Evolutionary conservation across 345 rosid genomes (phyloP).

Genomic region (Chamaenerion angustifolium): DNA sequence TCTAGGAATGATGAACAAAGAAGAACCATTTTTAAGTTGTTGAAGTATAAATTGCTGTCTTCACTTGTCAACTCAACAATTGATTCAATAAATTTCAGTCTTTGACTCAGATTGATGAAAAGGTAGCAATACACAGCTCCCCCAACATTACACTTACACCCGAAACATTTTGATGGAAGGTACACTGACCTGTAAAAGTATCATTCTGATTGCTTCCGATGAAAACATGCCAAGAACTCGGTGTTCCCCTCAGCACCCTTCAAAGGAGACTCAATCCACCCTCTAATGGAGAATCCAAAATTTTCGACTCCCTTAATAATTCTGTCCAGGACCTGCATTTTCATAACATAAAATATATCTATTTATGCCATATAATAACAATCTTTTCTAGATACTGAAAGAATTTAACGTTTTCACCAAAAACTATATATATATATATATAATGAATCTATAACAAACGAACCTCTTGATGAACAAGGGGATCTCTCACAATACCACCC

Average conservation of each 20-base stretch:
- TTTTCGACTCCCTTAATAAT: slow-evolving; percentile 62
- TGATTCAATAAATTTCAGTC: no score
- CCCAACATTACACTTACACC: no score
- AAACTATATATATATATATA: not conserved
- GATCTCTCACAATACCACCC: slow-evolving; percentile 96
- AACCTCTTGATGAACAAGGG: slow-evolving; percentile 81
- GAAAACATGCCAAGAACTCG: slow-evolving; percentile 74
- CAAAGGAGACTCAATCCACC: slow-evolving; percentile 79
- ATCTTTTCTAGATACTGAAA: no score
- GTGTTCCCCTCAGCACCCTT: slow-evolving; percentile 88
- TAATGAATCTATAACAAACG: not conserved
- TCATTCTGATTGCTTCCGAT: slow-evolving; percentile 8
- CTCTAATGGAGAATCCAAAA: slow-evolving; percentile 56
- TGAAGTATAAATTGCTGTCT: no score
- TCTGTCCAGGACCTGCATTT: slow-evolving; percentile 60
- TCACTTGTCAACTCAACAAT: no score
- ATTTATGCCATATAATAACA: no score
- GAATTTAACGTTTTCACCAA: no score
- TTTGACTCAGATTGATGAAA: no score
- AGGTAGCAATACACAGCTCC: no score
- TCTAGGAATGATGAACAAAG: slow-evolving; percentile 21
- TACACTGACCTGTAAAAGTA: no score
- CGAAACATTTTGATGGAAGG: no score
- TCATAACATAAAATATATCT: no score
- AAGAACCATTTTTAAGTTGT: not conserved